Conservation (phyloP, 1,284 basidiomycete genomes). For the Anthracocystis setariae region DNA sequence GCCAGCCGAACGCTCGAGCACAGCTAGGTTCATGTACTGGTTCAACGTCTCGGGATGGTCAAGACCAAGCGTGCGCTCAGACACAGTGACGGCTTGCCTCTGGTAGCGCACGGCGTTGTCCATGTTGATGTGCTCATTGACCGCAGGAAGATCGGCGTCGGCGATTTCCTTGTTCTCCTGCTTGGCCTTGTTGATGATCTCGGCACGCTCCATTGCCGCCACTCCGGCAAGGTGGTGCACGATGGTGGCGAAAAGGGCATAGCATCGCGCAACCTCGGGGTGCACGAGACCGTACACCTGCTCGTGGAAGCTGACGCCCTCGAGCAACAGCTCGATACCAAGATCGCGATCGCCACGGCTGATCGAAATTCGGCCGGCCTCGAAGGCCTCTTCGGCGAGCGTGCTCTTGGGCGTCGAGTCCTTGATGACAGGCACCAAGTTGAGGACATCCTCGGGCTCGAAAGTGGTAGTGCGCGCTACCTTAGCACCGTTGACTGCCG, state of each 20-base stretch:
- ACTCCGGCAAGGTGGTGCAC: constrained; percentile 67
- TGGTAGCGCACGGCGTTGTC: constrained; percentile 71
- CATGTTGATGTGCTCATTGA: constrained; percentile 68
- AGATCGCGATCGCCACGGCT: constrained; percentile 70
- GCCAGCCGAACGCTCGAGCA: constrained; percentile 71
- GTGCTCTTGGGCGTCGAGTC: constrained; percentile 70
- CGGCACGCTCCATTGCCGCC: constrained; percentile 42
- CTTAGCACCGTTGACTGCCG: constrained; percentile 30
- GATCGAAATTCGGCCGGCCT: constrained; percentile 71
- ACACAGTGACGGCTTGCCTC: constrained; percentile 72
- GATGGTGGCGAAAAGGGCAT: constrained; percentile 71
- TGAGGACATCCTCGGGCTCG: constrained; percentile 71
- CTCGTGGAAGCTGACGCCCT: constrained; percentile 73
- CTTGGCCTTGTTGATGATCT: constrained; percentile 51
- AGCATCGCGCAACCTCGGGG: constrained; percentile 72
- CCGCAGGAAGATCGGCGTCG: constrained; percentile 39
- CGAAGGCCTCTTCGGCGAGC: constrained; percentile 72
- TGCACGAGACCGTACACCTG: constrained; percentile 73
- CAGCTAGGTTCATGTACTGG: constrained; percentile 73
- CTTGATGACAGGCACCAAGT: constrained; percentile 72
- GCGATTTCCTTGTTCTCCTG: constrained; percentile 50
- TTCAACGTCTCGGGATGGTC: constrained; percentile 72
- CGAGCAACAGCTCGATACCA: constrained; percentile 72
- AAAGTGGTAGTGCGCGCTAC: constrained; percentile 69
- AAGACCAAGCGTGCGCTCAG: constrained; percentile 72